phyloP scores from a whole-genome alignment of 208 protist species.

The Acanthamoeba culbertsoni region DNA sequence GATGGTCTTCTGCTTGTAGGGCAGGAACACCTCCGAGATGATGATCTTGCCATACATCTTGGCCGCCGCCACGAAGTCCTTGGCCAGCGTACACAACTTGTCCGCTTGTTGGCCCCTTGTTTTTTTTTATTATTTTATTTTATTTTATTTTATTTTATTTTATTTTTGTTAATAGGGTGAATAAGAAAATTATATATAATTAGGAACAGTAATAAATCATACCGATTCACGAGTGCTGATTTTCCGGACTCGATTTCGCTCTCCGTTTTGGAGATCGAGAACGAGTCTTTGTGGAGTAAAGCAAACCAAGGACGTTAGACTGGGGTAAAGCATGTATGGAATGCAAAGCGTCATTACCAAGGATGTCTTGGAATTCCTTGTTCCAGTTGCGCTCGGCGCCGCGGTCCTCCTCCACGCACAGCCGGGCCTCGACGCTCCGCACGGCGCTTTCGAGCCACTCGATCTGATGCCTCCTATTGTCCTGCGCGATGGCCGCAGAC shows the following conservation, averaged over 20 bases:
- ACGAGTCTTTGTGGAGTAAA: neutral
- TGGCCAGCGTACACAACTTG: constrained; percentile 56
- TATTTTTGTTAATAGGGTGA: too few species aligned
- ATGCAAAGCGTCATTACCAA: neutral
- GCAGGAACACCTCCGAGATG: constrained; percentile 65
- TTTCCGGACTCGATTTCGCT: neutral
- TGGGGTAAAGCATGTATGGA: neutral
- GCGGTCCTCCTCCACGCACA: constrained; percentile 34
- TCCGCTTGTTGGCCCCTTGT: constrained; percentile 44
- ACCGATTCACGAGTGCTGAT: neutral
- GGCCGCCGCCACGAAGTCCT: constrained; percentile 63
- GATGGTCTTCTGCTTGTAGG: constrained; percentile 67
- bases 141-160: too few species aligned
- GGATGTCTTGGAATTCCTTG: constrained; percentile 65
- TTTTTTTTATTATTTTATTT: too few species aligned
- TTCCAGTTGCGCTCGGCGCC: constrained; percentile 58
- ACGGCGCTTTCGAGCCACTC: constrained; percentile 39
- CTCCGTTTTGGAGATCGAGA: constrained; percentile 38
- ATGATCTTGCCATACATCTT: constrained; percentile 72
- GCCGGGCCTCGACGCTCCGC: constrained; percentile 22
- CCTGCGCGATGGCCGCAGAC: neutral
- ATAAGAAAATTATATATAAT: too few species aligned
- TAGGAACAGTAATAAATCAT: too few species aligned
- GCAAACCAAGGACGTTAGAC: neutral
- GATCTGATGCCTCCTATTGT: neutral